Evolutionary conservation across 2,329 filamentous ascomycete species (phyloP).

Genomic region (Didymella pomorum): DNA sequence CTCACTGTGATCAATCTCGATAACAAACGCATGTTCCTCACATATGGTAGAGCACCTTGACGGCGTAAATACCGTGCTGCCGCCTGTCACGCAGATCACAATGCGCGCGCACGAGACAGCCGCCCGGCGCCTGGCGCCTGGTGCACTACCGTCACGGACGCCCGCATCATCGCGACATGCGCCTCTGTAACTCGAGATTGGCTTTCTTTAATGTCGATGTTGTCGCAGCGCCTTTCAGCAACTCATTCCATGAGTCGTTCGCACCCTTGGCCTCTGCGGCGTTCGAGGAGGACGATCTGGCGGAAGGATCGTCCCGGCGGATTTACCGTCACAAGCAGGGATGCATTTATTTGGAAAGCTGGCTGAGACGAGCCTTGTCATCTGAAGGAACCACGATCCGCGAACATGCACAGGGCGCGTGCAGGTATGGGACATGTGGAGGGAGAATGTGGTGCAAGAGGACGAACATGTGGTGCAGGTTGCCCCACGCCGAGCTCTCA

Average conservation of each 20-base stretch:
- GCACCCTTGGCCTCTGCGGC: not conserved
- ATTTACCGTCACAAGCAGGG: constrained; percentile 7
- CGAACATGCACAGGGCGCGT: constrained; percentile 10
- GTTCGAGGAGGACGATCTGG: not conserved
- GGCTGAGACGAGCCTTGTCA: constrained; percentile 8
- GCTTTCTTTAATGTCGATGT: not conserved
- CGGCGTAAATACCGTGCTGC: constrained; percentile 1
- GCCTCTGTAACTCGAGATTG: too few relatives aligned
- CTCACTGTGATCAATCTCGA: not conserved
- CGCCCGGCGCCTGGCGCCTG: not conserved
- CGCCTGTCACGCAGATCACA: not conserved
- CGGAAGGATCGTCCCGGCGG: constrained; percentile 8
- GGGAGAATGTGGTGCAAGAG: constrained; percentile 2
- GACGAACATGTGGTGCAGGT: constrained; percentile 1
- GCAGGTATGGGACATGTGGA: constrained; percentile 12
- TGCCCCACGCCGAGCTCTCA: not conserved
- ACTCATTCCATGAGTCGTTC: not conserved
- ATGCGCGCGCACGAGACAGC: not conserved
- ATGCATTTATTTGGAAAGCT: not conserved
- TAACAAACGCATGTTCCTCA: not conserved
- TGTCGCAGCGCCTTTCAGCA: not conserved
- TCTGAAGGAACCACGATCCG: constrained; percentile 12
- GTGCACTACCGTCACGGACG: not conserved
- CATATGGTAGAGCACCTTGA: not conserved
- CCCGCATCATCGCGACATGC: not conserved